A percentile compares a stretch with the other conserved stretches of the same genome.
phyloP scores from a whole-genome alignment of 345 rosid species.

The Heritiera littoralis region DNA sequence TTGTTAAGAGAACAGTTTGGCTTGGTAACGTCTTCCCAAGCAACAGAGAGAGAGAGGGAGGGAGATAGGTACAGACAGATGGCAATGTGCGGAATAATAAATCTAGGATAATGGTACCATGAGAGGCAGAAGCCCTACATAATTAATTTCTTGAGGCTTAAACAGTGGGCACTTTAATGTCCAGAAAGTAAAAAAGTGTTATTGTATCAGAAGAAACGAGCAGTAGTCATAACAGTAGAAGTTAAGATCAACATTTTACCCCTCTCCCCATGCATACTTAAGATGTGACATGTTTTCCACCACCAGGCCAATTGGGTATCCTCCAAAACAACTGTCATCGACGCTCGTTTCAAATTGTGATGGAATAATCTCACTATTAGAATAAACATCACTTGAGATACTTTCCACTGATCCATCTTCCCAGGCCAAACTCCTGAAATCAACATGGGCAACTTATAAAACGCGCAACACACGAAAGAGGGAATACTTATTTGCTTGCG shows the following conservation, averaged over 20 bases:
- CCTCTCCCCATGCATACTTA: slow-evolving; percentile 51
- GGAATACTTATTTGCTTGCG: not conserved
- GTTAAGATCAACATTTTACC: slow-evolving; percentile 40
- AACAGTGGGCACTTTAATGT: not conserved
- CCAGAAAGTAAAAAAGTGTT: not conserved
- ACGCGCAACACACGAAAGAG: not conserved
- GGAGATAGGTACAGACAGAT: not conserved
- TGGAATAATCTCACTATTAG: slow-evolving; percentile 26
- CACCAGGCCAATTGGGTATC: slow-evolving; percentile 31
- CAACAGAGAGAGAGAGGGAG: not conserved
- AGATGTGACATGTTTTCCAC: slow-evolving; percentile 44
- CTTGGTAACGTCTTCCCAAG: not conserved
- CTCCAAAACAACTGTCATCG: slow-evolving; percentile 28
- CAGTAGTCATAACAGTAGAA: not conserved
- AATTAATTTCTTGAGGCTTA: not conserved
- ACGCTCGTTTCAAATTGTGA: slow-evolving; percentile 23
- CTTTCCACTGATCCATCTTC: slow-evolving; percentile 49
- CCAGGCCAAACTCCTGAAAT: slow-evolving; percentile 58
- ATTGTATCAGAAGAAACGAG: not conserved
- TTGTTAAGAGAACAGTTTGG: slow-evolving; percentile 2
- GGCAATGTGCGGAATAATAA: not conserved
- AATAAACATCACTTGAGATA: slow-evolving; percentile 20
- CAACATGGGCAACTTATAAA: slow-evolving; percentile 2
- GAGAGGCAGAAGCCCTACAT: not conserved
- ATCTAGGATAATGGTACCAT: not conserved